Evolutionary conservation across 495 filamentous ascomycete species (phyloP).

Genomic region (Neurospora sp.): DNA sequence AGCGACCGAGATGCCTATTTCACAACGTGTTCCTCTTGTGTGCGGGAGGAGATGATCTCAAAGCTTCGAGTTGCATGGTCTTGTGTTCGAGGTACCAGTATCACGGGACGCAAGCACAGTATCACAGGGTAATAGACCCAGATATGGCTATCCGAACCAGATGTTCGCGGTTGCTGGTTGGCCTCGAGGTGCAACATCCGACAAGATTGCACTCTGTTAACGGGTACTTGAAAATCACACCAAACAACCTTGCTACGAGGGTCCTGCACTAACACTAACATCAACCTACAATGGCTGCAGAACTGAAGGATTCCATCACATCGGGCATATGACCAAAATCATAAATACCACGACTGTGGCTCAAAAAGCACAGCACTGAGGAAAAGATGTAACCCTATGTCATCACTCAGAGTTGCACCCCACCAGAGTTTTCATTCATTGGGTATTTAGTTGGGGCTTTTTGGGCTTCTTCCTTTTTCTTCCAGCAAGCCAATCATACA

Average conservation of each 20-base stretch:
- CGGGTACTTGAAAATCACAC: background rate
- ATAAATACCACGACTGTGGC: background rate
- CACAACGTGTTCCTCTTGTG: background rate
- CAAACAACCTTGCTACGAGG: fast-evolving
- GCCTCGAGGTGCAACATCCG: background rate
- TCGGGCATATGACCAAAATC: background rate
- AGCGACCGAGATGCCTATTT: background rate
- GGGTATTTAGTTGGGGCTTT: background rate
- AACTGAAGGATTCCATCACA: background rate
- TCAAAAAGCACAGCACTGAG: background rate
- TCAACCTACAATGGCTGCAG: background rate
- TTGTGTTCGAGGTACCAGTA: background rate
- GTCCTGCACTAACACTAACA: background rate
- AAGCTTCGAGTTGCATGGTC: background rate
- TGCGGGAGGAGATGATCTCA: background rate
- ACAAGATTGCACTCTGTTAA: background rate
- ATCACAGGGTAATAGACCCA: background rate
- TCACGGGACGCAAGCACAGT: background rate
- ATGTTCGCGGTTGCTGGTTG: background rate
- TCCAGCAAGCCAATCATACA: background rate
- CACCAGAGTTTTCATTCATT: background rate
- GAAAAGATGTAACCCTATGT: background rate
- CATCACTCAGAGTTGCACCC: background rate
- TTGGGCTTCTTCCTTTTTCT: background rate
- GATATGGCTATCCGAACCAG: background rate